Base-by-base conservation (phyloP, 108 stramenopile genomes). In the Stephanodiscus minutulus region DNA sequence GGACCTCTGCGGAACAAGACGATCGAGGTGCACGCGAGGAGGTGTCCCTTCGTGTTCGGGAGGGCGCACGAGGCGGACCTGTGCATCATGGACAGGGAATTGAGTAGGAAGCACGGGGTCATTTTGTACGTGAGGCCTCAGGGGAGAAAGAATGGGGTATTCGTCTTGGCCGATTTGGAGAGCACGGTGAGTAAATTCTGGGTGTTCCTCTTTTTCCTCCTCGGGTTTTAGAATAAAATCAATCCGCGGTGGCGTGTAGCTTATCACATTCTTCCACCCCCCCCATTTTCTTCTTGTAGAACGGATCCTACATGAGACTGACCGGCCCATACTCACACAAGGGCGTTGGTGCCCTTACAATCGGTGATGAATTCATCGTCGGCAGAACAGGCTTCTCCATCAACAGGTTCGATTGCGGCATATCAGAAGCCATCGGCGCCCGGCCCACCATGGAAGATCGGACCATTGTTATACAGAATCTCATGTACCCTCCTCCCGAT, bases 381-480 rank as follows among this genome's bases (percentile, higher is more conserved):
- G 98, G 97, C 49, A 84, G 98, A 82, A 98, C 98, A n/a, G 97
- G 98, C 36, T 97, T 98, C 74, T 92, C 90, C 33, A 87, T 98
- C 27, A 97, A 97, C 83, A 92, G 97, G 69, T 98, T 94, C 70
- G 98, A 98, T 72, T 97, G 89, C 65, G 98, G 98, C 49, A 90
- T 97, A 63, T 96, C 93, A 65, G 97, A 97, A 81, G 89, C 94
- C 20, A 92, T 92, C 54, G 97, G 97, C 50, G 92, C 92, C 13
- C 74, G 97, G 46, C 94, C 92, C 49, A 93, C 95, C 8, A 97
- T 97, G 97, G 97, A 97, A 83, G 97, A 97, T 70, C 83, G 93
- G 59, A 91, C 92, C 5, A 76, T 89, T 67, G 91, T 96, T 55
- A 81, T 94, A 56, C 93, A 96, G 70, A 89, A 73, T 69, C 77